These are phyloP conservation scores for Trebouxia sp. DNA, from an alignment of 139 green algal genomes.

Conservation along the genomic window DNA sequence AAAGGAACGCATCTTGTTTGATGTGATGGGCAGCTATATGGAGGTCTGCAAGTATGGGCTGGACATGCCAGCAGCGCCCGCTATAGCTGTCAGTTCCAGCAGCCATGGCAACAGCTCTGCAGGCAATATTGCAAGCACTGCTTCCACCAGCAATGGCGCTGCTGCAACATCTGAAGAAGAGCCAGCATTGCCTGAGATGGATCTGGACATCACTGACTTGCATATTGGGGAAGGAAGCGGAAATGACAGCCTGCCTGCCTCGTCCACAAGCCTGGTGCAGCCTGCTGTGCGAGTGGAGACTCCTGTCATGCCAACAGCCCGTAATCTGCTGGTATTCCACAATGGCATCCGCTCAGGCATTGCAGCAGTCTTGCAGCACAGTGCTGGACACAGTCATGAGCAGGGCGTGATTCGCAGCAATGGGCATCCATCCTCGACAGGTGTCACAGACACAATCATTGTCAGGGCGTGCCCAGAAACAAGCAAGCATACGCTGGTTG, in stretches of 20 bases:
- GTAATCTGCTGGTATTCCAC: background rate
- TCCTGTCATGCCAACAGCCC: background rate
- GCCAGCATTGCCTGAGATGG: no score
- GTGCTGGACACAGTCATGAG: background rate
- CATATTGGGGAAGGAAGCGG: background rate
- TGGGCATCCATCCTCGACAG: background rate
- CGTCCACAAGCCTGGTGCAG: background rate
- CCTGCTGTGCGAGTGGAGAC: background rate
- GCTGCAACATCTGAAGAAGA: no score
- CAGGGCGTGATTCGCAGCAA: background rate
- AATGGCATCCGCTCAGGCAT: background rate
- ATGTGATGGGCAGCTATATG: background rate
- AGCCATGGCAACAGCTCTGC: background rate
- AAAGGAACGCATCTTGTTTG: background rate
- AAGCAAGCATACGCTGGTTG: background rate
- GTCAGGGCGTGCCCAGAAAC: background rate
- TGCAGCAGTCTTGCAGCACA: background rate
- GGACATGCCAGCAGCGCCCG: background rate
- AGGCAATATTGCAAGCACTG: background rate
- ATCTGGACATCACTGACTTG: no score
- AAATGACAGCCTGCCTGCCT: background rate
- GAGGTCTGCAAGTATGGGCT: background rate
- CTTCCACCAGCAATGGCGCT: background rate
- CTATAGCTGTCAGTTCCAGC: background rate
- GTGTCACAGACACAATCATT: background rate